phyloP scores from a whole-genome alignment of 225 moss, liverwort and hornwort species.

The Sphagnum contortum region DNA sequence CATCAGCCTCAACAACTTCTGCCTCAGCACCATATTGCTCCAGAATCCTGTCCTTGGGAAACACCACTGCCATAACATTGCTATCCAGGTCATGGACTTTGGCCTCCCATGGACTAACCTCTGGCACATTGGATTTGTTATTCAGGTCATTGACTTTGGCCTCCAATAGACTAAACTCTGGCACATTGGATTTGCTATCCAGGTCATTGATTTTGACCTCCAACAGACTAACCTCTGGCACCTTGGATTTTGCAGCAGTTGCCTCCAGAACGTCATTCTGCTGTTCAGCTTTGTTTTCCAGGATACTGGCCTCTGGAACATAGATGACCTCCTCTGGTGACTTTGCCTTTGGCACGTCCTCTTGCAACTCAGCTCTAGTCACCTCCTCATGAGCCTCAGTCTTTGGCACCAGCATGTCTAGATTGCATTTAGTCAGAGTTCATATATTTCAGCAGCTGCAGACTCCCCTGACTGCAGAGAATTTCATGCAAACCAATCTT shows the following conservation, averaged over 20 bases:
- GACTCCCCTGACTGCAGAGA: no score
- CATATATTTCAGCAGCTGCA: no score
- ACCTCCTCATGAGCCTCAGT: neutral
- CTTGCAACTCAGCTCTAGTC: neutral
- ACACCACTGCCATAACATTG: neutral
- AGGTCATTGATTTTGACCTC: neutral
- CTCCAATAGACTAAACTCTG: no score
- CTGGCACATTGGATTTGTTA: no score
- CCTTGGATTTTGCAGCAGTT: neutral
- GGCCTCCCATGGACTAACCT: neutral
- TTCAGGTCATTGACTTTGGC: neutral
- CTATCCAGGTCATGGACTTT: neutral
- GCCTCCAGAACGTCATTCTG: neutral
- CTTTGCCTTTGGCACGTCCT: neutral
- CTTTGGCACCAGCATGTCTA: conserved; percentile 1
- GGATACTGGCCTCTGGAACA: neutral
- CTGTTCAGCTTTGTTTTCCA: neutral
- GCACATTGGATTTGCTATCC: no score
- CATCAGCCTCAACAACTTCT: neutral
- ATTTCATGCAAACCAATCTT: no score
- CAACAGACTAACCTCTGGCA: neutral
- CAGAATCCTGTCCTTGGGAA: neutral
- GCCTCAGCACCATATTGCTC: neutral
- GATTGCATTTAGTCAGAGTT: neutral
- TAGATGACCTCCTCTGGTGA: neutral